These are phyloP conservation scores for Xylona heveae DNA, from an alignment of 495 filamentous ascomycete species.

Conservation along the genomic window DNA sequence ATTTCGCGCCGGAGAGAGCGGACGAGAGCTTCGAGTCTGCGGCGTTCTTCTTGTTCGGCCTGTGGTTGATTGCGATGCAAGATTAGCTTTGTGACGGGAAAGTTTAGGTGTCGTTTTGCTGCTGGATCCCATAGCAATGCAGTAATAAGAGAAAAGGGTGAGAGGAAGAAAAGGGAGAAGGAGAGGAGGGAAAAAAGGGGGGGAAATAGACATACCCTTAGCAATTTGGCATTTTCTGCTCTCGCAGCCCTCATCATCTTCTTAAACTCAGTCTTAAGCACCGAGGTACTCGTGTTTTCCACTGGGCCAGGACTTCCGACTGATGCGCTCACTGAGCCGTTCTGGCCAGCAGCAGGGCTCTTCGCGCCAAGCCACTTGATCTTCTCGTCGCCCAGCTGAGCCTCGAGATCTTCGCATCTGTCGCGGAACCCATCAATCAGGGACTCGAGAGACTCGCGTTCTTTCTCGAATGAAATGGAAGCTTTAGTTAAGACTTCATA, in stretches of 20 bases:
- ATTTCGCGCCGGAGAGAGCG: slow-evolving; percentile 33
- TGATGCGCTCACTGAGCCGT: slow-evolving; percentile 16
- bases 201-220: slow-evolving; percentile 32
- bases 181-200: background rate
- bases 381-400: slow-evolving; percentile 46
- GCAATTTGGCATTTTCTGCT: slow-evolving; percentile 41
- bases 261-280: slow-evolving; percentile 66
- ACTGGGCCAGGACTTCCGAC: too few relatives aligned
- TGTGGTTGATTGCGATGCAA: slow-evolving; percentile 11
- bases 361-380: slow-evolving; percentile 46
- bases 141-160: slow-evolving; percentile 3
- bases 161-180: slow-evolving; percentile 1
- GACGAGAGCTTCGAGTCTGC: slow-evolving; percentile 37
- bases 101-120: slow-evolving; percentile 3
- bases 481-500: slow-evolving; percentile 76
- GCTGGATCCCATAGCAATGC: background rate
- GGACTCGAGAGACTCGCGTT: slow-evolving; percentile 54
- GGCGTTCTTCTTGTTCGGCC: slow-evolving; percentile 54
- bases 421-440: slow-evolving; percentile 50
- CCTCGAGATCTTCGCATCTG: slow-evolving; percentile 43
- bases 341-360: slow-evolving; percentile 22
- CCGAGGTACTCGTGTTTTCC: slow-evolving; percentile 46
- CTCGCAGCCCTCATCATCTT: slow-evolving; percentile 80
- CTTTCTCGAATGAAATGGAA: slow-evolving; percentile 70
- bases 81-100: too few relatives aligned